phyloP scores from a whole-genome alignment of 176 grass and related monocot genomes.

The Carex scoparia region DNA sequence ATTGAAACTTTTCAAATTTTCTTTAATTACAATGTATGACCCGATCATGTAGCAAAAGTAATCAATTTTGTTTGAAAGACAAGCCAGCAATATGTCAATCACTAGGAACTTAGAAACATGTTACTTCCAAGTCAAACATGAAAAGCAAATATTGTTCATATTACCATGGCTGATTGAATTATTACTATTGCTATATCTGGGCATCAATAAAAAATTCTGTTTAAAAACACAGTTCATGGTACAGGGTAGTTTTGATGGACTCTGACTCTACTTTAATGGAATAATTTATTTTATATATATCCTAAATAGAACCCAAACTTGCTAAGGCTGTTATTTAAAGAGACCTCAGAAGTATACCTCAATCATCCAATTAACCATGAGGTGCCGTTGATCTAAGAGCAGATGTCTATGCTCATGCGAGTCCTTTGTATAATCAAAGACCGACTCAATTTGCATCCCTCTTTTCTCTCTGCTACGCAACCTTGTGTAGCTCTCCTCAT shows the following conservation, averaged over 20 bases:
- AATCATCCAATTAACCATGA: constrained; percentile 19
- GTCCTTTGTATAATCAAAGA: not conserved
- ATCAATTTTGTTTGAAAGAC: not conserved
- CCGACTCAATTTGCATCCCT: not conserved
- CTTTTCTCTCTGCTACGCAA: constrained; percentile 26
- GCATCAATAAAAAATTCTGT: not conserved
- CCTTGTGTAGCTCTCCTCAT: constrained; percentile 27
- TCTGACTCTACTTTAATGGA: not conserved
- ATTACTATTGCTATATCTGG: not conserved
- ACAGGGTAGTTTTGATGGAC: not conserved
- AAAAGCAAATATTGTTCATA: not conserved
- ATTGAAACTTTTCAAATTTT: not conserved
- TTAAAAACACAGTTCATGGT: not conserved
- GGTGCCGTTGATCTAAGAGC: constrained; percentile 15
- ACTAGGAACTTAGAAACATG: not conserved
- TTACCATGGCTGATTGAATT: not conserved
- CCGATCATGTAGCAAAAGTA: not conserved
- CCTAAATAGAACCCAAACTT: not conserved
- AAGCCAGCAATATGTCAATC: not conserved
- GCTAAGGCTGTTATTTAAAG: not conserved
- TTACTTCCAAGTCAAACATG: not conserved
- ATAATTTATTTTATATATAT: not conserved
- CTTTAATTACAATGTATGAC: not conserved
- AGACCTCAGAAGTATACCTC: not conserved
- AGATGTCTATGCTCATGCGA: constrained; percentile 2